Percentiles rank a stretch among this genome's conserved stretches.
Conservation (phyloP, 2,329 filamentous ascomycete species). For the Venturia nashicola region DNA sequence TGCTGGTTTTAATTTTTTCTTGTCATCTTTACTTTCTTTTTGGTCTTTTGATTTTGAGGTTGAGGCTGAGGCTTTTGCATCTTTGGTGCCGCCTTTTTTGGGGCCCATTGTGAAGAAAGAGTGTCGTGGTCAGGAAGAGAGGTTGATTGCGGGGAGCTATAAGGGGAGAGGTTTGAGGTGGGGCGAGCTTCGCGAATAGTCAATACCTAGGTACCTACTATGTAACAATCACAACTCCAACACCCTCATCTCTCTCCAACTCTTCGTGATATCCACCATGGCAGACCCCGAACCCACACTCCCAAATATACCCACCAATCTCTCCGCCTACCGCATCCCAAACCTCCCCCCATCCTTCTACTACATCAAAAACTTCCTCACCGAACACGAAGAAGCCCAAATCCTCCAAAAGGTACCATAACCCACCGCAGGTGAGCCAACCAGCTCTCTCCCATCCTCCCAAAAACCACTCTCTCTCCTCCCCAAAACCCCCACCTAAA, state of each 20-base stretch:
- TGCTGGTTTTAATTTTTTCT: constrained; percentile 43
- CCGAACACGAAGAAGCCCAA: constrained; percentile 54
- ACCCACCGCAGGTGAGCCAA: constrained; percentile 37
- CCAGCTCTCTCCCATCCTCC: constrained; percentile 4
- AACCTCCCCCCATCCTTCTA: constrained; percentile 55
- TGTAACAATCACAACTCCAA: not conserved
- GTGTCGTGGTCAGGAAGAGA: not conserved
- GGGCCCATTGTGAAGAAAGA: not conserved
- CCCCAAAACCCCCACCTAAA: not conserved
- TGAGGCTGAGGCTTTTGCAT: not conserved
- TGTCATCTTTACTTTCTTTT: constrained; percentile 21
- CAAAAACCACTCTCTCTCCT: too few species aligned
- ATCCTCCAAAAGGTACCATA: constrained; percentile 56
- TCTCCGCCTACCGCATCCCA: constrained; percentile 29
- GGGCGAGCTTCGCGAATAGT: not conserved
- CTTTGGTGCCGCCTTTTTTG: constrained; percentile 26
- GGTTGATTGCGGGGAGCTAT: not conserved
- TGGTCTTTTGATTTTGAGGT: constrained; percentile 21
- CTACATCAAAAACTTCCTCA: constrained; percentile 82
- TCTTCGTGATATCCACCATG: not conserved
- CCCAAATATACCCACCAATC: not conserved
- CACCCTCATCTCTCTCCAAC: not conserved
- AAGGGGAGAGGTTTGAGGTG: too few species aligned
- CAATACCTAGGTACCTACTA: not conserved
- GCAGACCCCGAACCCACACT: not conserved